phyloP scores from a whole-genome alignment of 371 early-diverging fungal species.

The Phascolomyces articulosus region DNA sequence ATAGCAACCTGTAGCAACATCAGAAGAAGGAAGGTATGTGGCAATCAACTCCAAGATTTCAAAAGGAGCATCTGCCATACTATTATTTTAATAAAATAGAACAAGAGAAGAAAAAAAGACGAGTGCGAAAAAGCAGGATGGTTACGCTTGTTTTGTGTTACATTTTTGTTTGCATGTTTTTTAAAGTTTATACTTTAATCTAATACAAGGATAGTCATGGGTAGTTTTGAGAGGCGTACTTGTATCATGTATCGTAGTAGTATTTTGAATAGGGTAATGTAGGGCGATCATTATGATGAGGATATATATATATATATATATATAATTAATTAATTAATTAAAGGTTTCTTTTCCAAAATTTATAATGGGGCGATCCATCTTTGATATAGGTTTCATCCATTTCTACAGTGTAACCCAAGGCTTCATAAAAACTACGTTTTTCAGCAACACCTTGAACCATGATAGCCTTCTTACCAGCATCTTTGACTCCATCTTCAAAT shows the following conservation, averaged over 20 bases:
- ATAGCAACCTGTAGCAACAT: not conserved
- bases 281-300: no score
- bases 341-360: not conserved
- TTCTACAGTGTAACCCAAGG: not conserved
- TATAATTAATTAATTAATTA: no score
- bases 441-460: not conserved
- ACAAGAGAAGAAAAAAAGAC: no score
- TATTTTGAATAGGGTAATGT: no score
- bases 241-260: no score
- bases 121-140: no score
- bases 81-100: not conserved
- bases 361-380: not conserved
- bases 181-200: no score
- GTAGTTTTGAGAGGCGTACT: no score
- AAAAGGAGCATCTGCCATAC: not conserved
- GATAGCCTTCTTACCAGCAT: not conserved
- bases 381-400: not conserved
- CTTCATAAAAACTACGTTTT: not conserved
- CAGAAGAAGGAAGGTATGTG: not conserved
- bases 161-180: not conserved
- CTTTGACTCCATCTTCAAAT: not conserved
- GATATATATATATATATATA: no score
- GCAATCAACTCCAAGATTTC: conserved; percentile 2
- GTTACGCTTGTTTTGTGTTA: not conserved
- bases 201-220: no score